Evolutionary conservation across 768 basidiomycete genomes (phyloP), one percentile per base, ranked within the genome.

Genomic region (Tulasnella sp.): DNA sequence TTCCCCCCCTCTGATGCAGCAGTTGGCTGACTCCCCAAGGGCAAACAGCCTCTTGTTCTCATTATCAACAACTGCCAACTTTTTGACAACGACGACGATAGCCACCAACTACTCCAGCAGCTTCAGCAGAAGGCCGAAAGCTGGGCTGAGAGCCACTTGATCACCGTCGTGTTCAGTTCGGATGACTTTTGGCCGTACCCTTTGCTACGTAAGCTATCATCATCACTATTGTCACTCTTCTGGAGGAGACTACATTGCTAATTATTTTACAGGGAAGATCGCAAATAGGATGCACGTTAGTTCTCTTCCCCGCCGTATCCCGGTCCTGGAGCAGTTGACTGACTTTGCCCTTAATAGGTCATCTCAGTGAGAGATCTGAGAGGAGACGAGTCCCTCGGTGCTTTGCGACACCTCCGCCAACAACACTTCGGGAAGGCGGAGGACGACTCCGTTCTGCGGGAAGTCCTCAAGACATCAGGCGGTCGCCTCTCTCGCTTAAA

Each of bases 41-140:
- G 36, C 31, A 34, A 29, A 39, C 38, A 76, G 64, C 94, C 94
- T 0, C 84, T 96, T 5, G 90, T 95, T 0, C 84, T 97, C 37
- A 88, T 94, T 64, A 85, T 97, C 81, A 94, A 94, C 83, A 95
- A 94, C 82, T 83, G 89, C 5, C 90, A 92, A 79, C 87, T 87
- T 80, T 90, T 92, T 82, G 87, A 89, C 76, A 92, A 94, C 79
- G 89, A 93, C 78, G 91, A 91, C 9, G 89, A 89, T 36, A 93
- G 94, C 0, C 85, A 87, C 78, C 88, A 91, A 52, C 88, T 96
- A 84, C 84, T 97, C 25, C 83, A 95, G 75, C 93, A 94, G 80
- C 86, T 96, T 22, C 95, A 96, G 81, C 93, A 93, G 80, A 87
- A 90, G 74, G 94, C 93, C 6, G 94, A 96, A 81, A 83, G 90